Evolutionary conservation across 306 rosid genomes (phyloP), one percentile per base, ranked within the genome.

Genomic region (Vigna mungo): DNA sequence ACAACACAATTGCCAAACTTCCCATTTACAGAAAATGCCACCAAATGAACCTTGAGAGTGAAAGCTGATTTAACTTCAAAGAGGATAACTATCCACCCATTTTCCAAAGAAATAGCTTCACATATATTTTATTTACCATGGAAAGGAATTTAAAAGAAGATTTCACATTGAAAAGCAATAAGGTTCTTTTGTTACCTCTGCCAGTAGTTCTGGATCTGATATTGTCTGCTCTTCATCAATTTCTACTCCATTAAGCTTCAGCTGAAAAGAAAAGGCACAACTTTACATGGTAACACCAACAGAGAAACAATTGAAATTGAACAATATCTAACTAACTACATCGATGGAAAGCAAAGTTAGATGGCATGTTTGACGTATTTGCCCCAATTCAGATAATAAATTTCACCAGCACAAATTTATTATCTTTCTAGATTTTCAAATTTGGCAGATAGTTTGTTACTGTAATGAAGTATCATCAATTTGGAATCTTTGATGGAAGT

Each of bases 201-300:
- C 66, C 46, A 95, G 85, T 76, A 92, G 75, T 58, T 95, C 90
- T 4, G 82, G 78, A 72, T 92, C 97, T 7, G 94, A 84, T 84
- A 92, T 77, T 27, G 97, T 95, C 85, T 88, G 97, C 79, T 95
- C 98, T 76, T 95, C 96, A 62, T 95, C 88, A 49, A 95, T 73
- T 77, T 91, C 89, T 47, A 85, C 83, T 75, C 99, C 98, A 39
- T 92, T 85, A 59, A 91, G 93, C 81, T 83, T 89, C 84, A 95
- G 69, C 99, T 95, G 84, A 74, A 81, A 83, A 11, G 17, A 70
- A 47, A 55, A 15, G 67, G 61, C 25, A 52, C 18, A 76, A 10
- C 43, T 58, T 68, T 74, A 77, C 37, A 62, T 59, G 43, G 61
- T 46, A 30, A 70, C 44, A 69, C 47, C 14, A 72, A 21, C 48